Evolutionary conservation across 202 grass and related monocot species (phyloP), one percentile per base, ranked within the genome.

Genomic region (Panicum virgatum): DNA sequence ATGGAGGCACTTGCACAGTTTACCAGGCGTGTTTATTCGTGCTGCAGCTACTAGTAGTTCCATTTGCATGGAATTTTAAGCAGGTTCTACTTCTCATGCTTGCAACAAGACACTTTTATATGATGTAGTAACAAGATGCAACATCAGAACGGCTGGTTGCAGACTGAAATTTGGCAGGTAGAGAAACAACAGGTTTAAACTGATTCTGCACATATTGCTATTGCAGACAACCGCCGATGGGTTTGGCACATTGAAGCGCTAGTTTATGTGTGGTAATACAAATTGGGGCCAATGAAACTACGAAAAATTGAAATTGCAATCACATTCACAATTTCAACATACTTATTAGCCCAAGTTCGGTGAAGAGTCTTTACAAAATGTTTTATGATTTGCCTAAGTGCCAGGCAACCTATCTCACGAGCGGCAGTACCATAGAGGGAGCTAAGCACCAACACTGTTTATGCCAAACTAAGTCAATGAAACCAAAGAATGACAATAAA

Each of bases 361-460:
- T 61, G 8, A 61, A 60, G 51, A 37, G 82, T 58, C 19, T 22
- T 52, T 9, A 48, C 20, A 48, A 18, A 78, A 22, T 60, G 4
- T 7, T 13, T 39, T 54, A 66, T 34, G 23, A 16, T 66, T 43
- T 52, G 36, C 60, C n/a, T 54, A 54, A 32, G 34, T 66, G 20
- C 23, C 15, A 66, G 46, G 45, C 29, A 83, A 44, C 29, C 56
- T 58, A 50, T 84, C 29, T 62, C 13, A 54, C 29, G 70, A 78
- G n/a, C 6, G 37, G 39, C 56, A 76, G 12, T 40, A 61, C 34
- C 63, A 70, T 59, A 34, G 0, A 73, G 18, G 16, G 29, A 73
- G 9, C 3, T 34, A 62, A 58, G 39, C 5, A 32, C 25, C 22
- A 26, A 43, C 32, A 26, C 8, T 19, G 61, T 52, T 51, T 51